phyloP scores from a whole-genome alignment of 2,329 filamentous ascomycete genomes.

The Pestalotiopsis sp. region DNA sequence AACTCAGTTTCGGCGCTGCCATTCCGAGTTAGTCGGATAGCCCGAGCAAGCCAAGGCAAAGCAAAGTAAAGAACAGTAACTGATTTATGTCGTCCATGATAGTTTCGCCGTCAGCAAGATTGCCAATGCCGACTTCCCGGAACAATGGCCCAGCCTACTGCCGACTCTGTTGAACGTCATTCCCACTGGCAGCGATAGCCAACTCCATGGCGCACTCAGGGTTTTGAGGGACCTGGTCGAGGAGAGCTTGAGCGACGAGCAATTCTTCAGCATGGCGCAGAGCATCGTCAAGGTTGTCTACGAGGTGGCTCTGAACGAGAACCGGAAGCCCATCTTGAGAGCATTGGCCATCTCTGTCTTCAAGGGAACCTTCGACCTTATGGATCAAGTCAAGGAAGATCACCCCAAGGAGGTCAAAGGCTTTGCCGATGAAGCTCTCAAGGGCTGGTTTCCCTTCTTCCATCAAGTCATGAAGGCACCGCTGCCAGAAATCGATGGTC shows the following conservation, averaged over 20 bases:
- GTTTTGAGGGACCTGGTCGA: constrained; percentile 90
- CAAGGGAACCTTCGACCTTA: constrained; percentile 86
- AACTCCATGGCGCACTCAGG: constrained; percentile 86
- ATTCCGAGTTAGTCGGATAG: background rate
- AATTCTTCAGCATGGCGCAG: constrained; percentile 88
- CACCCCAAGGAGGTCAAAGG: constrained; percentile 83
- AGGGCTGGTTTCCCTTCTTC: constrained; percentile 89
- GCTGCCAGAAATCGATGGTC: constrained; percentile 68
- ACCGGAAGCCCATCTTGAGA: constrained; percentile 74
- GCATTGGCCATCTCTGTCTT: constrained; percentile 90
- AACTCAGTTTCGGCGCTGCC: constrained; percentile 1
- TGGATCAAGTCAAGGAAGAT: constrained; percentile 96
- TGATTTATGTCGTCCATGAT: constrained; percentile 15
- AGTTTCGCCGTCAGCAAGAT: constrained; percentile 88
- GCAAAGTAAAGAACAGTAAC: background rate
- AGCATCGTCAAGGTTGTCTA: constrained; percentile 85
- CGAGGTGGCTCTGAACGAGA: constrained; percentile 76
- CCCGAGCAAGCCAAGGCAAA: background rate
- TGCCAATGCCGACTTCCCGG: constrained; percentile 88
- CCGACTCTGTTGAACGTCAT: constrained; percentile 79
- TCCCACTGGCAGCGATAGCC: constrained; percentile 72
- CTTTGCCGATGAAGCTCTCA: constrained; percentile 86
- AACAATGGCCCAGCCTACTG: constrained; percentile 90
- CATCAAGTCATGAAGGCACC: constrained; percentile 74
- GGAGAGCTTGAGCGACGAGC: constrained; percentile 88